Percentiles rank a stretch among this genome's conserved stretches.
phyloP scores from a whole-genome alignment of 192 early-diverging fungal genomes.

The Coemansia sp. region DNA sequence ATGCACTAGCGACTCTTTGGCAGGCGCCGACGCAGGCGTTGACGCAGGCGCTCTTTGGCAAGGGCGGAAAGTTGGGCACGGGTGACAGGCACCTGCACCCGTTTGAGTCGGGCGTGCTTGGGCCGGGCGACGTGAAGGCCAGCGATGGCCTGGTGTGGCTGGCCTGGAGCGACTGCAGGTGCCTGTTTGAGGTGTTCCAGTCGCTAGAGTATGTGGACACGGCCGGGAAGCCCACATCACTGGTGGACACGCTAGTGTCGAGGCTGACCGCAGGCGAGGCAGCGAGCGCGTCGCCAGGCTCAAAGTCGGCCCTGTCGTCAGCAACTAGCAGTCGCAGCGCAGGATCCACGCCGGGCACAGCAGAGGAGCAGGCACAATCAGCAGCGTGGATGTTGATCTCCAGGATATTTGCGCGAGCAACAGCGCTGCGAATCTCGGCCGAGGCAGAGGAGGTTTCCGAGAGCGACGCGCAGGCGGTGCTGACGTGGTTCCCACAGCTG shows the following conservation, averaged over 20 bases:
- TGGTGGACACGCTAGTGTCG: conserved; percentile 37
- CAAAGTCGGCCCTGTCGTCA: too few relatives aligned
- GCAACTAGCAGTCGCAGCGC: too few relatives aligned
- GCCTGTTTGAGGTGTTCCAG: conserved; percentile 25
- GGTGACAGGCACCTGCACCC: conserved; percentile 5
- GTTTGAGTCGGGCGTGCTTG: conserved; percentile 13
- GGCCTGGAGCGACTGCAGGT: conserved; percentile 41
- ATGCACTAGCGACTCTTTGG: conserved; percentile 19
- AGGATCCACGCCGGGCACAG: conserved; percentile 9
- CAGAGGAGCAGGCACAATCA: conserved; percentile 10
- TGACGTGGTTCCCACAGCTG: conserved; percentile 48
- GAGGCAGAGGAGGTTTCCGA: conserved; percentile 40
- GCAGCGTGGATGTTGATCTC: conserved; percentile 43
- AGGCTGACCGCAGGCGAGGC: conserved; percentile 32
- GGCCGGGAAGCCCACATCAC: conserved; percentile 28
- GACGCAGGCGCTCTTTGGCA: conserved; percentile 17
- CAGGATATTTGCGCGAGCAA: conserved; percentile 32
- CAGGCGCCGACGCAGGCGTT: conserved; percentile 28
- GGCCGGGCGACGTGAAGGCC: background rate
- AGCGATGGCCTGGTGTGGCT: conserved; percentile 34
- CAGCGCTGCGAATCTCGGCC: conserved; percentile 35
- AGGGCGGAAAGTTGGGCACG: background rate
- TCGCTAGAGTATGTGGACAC: conserved; percentile 37
- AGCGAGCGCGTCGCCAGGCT: background rate
- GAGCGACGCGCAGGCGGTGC: conserved; percentile 30